Percentiles rank a stretch among this genome's conserved stretches.
Conservation (phyloP, 768 basidiomycete genomes). For the Psilocybe sp. region DNA sequence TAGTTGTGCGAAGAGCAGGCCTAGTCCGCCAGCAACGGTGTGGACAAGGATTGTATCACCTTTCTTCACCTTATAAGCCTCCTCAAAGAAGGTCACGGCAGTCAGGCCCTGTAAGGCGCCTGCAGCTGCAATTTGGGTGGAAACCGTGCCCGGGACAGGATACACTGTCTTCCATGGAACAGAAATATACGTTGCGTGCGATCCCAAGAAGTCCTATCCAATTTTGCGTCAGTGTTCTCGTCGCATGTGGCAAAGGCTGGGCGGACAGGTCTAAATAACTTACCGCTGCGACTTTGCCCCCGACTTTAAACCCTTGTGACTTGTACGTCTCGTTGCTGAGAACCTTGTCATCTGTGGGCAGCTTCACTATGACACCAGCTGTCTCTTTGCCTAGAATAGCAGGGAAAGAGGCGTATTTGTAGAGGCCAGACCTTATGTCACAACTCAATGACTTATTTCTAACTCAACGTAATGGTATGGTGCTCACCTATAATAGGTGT, state of each 20-base stretch:
- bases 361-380: constrained; percentile 68
- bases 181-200: constrained; percentile 72
- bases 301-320: constrained; percentile 60
- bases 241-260: too few species aligned
- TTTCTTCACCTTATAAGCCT: constrained; percentile 80
- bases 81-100: constrained; percentile 71
- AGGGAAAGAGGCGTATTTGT: constrained; percentile 57
- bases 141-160: constrained; percentile 62
- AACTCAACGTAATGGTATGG: background rate
- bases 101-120: constrained; percentile 76
- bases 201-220: constrained; percentile 40
- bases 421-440: constrained; percentile 53
- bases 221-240: background rate
- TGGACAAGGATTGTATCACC: constrained; percentile 83
- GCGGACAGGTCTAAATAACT: constrained; percentile 16
- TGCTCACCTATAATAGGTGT: constrained; percentile 71
- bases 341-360: constrained; percentile 66
- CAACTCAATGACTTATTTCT: background rate
- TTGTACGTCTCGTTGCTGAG: constrained; percentile 62
- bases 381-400: constrained; percentile 75
- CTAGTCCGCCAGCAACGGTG: constrained; percentile 91
- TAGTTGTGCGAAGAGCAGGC: constrained; percentile 64
- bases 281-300: constrained; percentile 74
- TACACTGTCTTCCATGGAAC: constrained; percentile 59
- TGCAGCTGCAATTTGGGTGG: constrained; percentile 64